phyloP scores from a whole-genome alignment of 1,284 basidiomycete genomes.

The Neolentinus lepideus region DNA sequence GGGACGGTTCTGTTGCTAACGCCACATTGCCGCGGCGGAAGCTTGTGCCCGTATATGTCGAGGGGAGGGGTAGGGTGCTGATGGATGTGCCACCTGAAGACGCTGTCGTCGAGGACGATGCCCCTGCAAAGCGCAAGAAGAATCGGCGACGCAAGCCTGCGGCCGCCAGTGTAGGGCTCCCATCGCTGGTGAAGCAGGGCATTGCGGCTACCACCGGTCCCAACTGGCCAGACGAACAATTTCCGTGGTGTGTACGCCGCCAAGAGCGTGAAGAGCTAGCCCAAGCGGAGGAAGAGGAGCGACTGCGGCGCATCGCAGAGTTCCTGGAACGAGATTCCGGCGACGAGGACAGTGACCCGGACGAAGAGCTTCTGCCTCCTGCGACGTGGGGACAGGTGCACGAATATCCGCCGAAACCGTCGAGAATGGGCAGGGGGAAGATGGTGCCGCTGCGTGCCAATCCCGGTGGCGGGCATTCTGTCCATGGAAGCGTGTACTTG shows the following conservation, averaged over 20 bases:
- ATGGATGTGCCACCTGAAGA: conserved; percentile 38
- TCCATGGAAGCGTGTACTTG: conserved; percentile 29
- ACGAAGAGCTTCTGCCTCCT: conserved; percentile 26
- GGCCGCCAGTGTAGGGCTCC: neutral
- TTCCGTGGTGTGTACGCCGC: conserved; percentile 62
- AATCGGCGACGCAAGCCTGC: conserved; percentile 23
- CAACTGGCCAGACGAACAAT: conserved; percentile 70
- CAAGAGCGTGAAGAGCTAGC: conserved; percentile 44
- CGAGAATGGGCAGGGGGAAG: conserved; percentile 46
- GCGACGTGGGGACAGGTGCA: conserved; percentile 24
- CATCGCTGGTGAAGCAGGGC: too few relatives aligned
- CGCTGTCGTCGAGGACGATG: conserved; percentile 14
- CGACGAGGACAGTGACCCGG: conserved; percentile 45
- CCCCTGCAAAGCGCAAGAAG: conserved; percentile 25
- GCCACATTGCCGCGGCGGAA: conserved; percentile 18
- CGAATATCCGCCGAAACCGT: conserved; percentile 24
- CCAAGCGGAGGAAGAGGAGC: conserved; percentile 48
- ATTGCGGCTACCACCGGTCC: conserved; percentile 31
- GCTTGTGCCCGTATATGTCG: conserved; percentile 52
- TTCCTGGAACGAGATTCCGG: conserved; percentile 50
- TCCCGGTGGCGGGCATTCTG: conserved; percentile 18
- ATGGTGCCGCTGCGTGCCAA: conserved; percentile 46
- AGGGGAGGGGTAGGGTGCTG: conserved; percentile 60
- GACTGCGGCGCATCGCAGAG: conserved; percentile 47
- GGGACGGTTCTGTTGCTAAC: conserved; percentile 10